phyloP scores from a whole-genome alignment of 305 asterid genomes.

The Rubia balearica region DNA sequence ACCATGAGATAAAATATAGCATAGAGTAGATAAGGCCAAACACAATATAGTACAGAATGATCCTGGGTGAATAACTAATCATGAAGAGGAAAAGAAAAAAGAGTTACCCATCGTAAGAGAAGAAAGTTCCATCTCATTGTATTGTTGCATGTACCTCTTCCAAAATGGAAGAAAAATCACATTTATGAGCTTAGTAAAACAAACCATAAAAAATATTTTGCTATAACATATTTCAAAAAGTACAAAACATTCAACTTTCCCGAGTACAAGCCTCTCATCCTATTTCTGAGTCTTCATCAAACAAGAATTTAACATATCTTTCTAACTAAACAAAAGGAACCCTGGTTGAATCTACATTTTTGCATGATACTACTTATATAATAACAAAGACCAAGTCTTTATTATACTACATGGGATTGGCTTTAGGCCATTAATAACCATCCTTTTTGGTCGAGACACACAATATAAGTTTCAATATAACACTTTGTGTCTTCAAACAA shows the following conservation, averaged over 20 bases:
- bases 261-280: background rate
- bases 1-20: background rate
- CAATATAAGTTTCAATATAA: too few species aligned
- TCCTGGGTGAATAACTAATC: background rate
- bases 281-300: background rate
- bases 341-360: background rate
- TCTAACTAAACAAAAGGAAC: background rate
- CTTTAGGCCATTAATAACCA: too few species aligned
- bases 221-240: too few species aligned
- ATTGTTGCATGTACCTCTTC: conserved; percentile 70
- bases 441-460: too few species aligned
- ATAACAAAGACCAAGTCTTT: background rate
- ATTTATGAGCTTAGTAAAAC: background rate
- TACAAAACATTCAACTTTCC: too few species aligned
- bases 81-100: conserved; percentile 7
- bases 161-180: conserved; percentile 4
- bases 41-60: too few species aligned
- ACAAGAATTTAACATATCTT: background rate
- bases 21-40: background rate
- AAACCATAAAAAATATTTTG: too few species aligned
- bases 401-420: too few species aligned
- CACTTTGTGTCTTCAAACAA: too few species aligned
- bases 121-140: conserved; percentile 62
- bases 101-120: conserved; percentile 71
- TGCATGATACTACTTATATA: too few species aligned